phyloP scores from a whole-genome alignment of 2,329 filamentous ascomycete genomes.

The Grosmannia huntii region DNA sequence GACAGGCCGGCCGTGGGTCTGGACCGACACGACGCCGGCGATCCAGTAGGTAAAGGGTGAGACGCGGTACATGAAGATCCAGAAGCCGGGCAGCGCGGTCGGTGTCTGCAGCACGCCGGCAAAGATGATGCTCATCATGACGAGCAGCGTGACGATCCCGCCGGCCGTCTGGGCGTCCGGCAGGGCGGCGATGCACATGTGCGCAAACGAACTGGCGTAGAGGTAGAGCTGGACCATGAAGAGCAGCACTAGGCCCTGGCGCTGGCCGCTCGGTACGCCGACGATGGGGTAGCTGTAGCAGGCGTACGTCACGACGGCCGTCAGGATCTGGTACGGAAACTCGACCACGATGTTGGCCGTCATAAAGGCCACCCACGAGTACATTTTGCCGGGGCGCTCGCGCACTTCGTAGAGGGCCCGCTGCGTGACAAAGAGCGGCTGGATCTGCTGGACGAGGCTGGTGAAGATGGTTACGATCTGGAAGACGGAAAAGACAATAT shows the following conservation, averaged over 20 bases:
- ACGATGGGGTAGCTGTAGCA: conserved; percentile 79
- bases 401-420: conserved; percentile 72
- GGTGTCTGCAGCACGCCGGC: conserved; percentile 48
- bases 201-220: conserved; percentile 58
- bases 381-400: conserved; percentile 71
- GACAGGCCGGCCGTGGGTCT: conserved; percentile 42
- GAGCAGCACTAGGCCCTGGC: conserved; percentile 53
- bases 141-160: conserved; percentile 45
- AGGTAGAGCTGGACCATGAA: conserved; percentile 53
- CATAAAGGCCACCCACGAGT: conserved; percentile 78
- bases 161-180: conserved; percentile 55
- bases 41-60: conserved; percentile 59
- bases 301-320: conserved; percentile 50
- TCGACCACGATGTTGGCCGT: conserved; percentile 72
- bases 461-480: conserved; percentile 73
- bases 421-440: conserved; percentile 76
- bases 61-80: conserved; percentile 64
- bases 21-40: conserved; percentile 52
- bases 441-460: conserved; percentile 63
- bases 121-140: conserved; percentile 47
- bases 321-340: conserved; percentile 69
- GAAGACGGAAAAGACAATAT: conserved; percentile 77
- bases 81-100: conserved; percentile 51
- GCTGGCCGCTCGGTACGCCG: conserved; percentile 32
- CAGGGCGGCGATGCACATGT: conserved; percentile 60